Conservation (phyloP, 2,329 filamentous ascomycete genomes). For the Aureobasidium leucospermi region DNA sequence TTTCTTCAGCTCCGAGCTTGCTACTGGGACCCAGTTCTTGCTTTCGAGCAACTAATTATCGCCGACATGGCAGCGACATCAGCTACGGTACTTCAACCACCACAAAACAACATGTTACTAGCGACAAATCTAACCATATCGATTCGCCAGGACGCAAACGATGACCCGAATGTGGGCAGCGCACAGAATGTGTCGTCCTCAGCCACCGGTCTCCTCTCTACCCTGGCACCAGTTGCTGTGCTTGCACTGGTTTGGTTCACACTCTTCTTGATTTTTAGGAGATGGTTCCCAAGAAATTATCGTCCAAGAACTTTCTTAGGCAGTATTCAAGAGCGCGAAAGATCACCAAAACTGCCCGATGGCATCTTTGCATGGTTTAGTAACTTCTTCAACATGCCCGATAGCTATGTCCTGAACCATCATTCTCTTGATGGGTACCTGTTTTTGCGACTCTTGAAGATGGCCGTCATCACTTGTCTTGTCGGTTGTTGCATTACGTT, state of each 20-base stretch:
- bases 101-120: not conserved
- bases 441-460: constrained; percentile 79
- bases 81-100: not conserved
- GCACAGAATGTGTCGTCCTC: constrained; percentile 19
- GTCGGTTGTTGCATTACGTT: constrained; percentile 78
- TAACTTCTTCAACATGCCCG: constrained; percentile 49
- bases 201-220: constrained; percentile 28
- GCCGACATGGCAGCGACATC: not conserved
- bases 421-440: constrained; percentile 89
- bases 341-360: constrained; percentile 31
- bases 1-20: not conserved
- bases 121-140: not conserved
- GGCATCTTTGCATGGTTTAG: constrained; percentile 35
- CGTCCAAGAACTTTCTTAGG: constrained; percentile 38
- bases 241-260: constrained; percentile 28
- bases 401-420: constrained; percentile 79
- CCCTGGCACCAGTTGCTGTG: constrained; percentile 28
- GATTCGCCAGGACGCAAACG: constrained; percentile 14
- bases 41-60: not conserved
- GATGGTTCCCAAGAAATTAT: constrained; percentile 38
- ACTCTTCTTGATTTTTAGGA: constrained; percentile 36
- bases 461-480: constrained; percentile 69
- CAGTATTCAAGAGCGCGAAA: constrained; percentile 35
- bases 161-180: constrained; percentile 21
- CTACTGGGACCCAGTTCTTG: not conserved